Evolutionary conservation across 2,329 filamentous ascomycete genomes (phyloP), one percentile per base, ranked within the genome.

Genomic region (Penicillium freii): DNA sequence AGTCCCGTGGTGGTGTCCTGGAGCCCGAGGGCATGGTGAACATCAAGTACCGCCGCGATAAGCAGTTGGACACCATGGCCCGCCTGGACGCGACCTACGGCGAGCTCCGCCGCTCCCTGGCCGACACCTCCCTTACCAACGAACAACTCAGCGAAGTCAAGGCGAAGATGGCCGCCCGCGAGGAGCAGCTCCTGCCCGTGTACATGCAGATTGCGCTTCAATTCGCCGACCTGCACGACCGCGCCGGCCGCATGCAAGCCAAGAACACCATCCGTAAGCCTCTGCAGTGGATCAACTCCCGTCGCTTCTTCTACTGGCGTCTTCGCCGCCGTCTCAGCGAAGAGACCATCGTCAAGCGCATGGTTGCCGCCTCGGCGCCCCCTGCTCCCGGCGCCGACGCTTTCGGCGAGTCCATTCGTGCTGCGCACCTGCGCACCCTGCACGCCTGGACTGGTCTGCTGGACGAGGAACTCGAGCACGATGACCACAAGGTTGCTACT

Each of bases 221-320:
- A 75, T 99, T 96, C 69, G 93, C 94, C 59, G 94, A 99, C 76
- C 84, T 99, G 49, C 94, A 99, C 81, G 94, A 99, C 77, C 92
- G 94, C 46, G 88, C 94, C 43, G 94, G 92, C 58, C 91, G 94
- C 78, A 99, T 99, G 94, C 86, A 96, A 81, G 94, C 94, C 77
- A 99, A 99, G 87, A 89, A 92, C 61, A 88, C 89, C 56, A 96
- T 99, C 70, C 91, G 94, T 62, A 85, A 90, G 68, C 80, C 87
- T 13, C 83, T 99, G 40, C 84, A 88, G 70, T 97, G 93, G 94
- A 82, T 85, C 74, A 89, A 96, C 68, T 88, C 93, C 10, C 88
- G 94, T 64, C 89, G 93, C 72, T 97, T 94, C 90, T 97, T 99
- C 84, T 99, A 97, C 89, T 99, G 95, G 94, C 93, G 94, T 78